Percentiles rank a stretch among this genome's conserved stretches.
Conservation (phyloP, 1,284 basidiomycete genomes). For the Marasmius oreades region DNA sequence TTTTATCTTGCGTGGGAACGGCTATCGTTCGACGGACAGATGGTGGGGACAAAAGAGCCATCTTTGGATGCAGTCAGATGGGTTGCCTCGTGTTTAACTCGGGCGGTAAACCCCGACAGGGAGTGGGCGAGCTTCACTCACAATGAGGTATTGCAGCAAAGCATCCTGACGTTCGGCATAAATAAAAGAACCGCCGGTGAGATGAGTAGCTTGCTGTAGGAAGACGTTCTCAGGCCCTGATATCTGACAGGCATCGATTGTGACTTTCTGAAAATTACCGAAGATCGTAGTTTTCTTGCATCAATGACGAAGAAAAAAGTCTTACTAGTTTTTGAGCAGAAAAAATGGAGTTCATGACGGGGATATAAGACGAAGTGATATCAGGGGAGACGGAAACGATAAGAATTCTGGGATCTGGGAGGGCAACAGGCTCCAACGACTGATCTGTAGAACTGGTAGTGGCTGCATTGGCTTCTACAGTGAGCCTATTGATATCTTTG, state of each 20-base stretch:
- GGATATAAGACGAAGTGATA: slow-evolving; percentile 85
- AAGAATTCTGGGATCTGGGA: slow-evolving; percentile 81
- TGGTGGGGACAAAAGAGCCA: slow-evolving; percentile 87
- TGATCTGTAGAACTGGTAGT: slow-evolving; percentile 25
- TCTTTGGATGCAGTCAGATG: slow-evolving; percentile 43
- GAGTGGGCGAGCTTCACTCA: slow-evolving; percentile 30
- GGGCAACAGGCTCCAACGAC: slow-evolving; percentile 35
- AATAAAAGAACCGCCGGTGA: slow-evolving; percentile 94
- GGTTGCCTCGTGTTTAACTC: neutral
- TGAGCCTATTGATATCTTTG: slow-evolving; percentile 81
- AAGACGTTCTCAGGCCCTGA: slow-evolving; percentile 92
- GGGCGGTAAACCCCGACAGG: slow-evolving; percentile 6
- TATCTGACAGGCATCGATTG: slow-evolving; percentile 94
- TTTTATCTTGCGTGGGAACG: slow-evolving; percentile 89
- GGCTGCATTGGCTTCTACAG: slow-evolving; percentile 37
- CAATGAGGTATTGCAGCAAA: slow-evolving; percentile 85
- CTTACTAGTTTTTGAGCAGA: slow-evolving; percentile 93
- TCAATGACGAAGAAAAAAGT: slow-evolving; percentile 13
- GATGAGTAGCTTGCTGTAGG: slow-evolving; percentile 93
- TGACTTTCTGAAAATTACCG: slow-evolving; percentile 70
- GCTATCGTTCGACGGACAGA: slow-evolving; percentile 76
- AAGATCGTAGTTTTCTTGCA: slow-evolving; percentile 5
- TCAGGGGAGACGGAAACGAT: slow-evolving; percentile 92
- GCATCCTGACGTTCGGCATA: slow-evolving; percentile 78
- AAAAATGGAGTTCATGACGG: slow-evolving; percentile 99